Evolutionary conservation across 495 filamentous ascomycete species (phyloP), one percentile per base, ranked within the genome.

Genomic region (Aeminium ludgeri): DNA sequence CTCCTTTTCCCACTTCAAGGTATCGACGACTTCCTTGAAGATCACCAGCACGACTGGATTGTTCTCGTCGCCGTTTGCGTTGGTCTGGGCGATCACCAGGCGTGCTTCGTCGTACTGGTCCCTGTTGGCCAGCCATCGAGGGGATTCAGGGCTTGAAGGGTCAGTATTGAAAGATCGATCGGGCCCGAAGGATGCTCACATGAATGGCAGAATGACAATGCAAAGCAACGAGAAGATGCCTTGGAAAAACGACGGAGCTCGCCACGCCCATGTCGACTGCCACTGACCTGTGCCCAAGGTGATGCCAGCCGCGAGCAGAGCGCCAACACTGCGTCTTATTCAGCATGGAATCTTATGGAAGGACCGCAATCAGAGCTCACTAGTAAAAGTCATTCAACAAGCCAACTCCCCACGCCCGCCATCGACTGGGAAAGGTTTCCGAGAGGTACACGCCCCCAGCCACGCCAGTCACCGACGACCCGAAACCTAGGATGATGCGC

Each of bases 221-320:
- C 70, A 70, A 32, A 68, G 51, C 17, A 71, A 0, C 2, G 67
- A 71, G 37, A 69, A 69, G 37, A 72, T 43, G 8, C 59, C 67
- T 49, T 74, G 70, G 45, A 73, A 51, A 2, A 73, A 53, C n/a
- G 68, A 68, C 8, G 69, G 69, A 7, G 67, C 49, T 36, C 70
- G 58, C 70, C 70, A 74, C 17, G 67, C 64, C 65, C 65, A 60
- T 8, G 69, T 67, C 31, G 55, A 66, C 33, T 57, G 42, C 58
- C 63, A 57, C 41, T 61, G 58, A 19, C 64, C 54, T 29, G 70
- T 73, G 7, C 69, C 68, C 25, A 69, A 63, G 10, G 64, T 62
- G 31, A 72, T 47, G 33, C 69, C 70, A 3, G 68, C 62, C 5
- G 69, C 68, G 32, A 72, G 56, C 6, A 69, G 43, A 1, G 61